phyloP scores from a whole-genome alignment of 2,329 filamentous ascomycete species.

The Colletotrichum ledebouriae region DNA sequence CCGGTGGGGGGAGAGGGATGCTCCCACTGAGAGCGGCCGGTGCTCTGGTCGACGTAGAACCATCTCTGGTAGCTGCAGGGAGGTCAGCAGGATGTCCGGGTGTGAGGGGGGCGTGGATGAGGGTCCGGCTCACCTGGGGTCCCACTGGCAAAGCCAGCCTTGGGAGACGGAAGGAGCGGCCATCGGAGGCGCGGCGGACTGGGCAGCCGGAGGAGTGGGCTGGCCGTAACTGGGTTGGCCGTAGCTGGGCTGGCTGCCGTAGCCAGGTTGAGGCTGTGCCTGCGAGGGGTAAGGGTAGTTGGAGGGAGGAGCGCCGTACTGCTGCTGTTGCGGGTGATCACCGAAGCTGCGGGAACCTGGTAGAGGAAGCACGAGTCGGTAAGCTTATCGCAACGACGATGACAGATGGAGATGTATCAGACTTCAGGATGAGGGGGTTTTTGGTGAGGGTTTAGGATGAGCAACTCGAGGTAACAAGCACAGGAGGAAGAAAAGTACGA shows the following conservation, averaged over 20 bases:
- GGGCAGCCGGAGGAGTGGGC: constrained; percentile 44
- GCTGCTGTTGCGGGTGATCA: constrained; percentile 43
- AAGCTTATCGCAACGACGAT: constrained; percentile 38
- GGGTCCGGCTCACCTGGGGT: constrained; percentile 56
- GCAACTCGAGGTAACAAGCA: not conserved
- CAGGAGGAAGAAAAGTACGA: constrained; percentile 1
- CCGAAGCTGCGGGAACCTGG: constrained; percentile 39
- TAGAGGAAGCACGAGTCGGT: constrained; percentile 33
- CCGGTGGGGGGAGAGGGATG: constrained; percentile 55
- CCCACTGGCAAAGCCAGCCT: constrained; percentile 75
- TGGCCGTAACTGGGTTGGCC: constrained; percentile 39
- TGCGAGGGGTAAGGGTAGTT: constrained; percentile 42
- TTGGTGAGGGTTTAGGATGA: constrained; percentile 1
- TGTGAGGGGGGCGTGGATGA: not conserved
- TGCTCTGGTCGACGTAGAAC: constrained; percentile 74
- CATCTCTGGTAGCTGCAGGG: constrained; percentile 64
- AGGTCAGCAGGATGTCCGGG: constrained; percentile 7
- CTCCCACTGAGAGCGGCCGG: constrained; percentile 75
- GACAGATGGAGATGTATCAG: constrained; percentile 6
- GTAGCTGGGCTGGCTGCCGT: constrained; percentile 41
- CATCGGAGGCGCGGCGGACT: constrained; percentile 52
- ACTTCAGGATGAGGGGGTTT: constrained; percentile 1
- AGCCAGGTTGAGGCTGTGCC: constrained; percentile 41
- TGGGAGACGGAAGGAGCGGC: constrained; percentile 57
- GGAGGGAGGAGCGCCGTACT: constrained; percentile 42